phyloP scores from a whole-genome alignment of 1,139 yeast species.

The Hansenula lynferdii region DNA sequence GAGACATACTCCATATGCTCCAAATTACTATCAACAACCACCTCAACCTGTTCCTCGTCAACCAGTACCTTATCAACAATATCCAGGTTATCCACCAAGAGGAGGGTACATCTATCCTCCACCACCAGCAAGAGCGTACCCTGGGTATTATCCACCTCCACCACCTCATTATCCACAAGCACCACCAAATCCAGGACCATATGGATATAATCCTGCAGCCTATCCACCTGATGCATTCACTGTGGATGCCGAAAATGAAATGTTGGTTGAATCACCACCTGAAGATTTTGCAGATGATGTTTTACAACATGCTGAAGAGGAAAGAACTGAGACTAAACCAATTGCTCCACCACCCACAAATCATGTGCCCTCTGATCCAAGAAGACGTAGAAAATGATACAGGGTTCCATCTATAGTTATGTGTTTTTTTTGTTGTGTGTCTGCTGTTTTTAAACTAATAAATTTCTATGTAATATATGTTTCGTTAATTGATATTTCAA shows the following conservation, averaged over 20 bases:
- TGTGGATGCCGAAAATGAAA: constrained; percentile 1
- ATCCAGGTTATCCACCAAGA: neutral
- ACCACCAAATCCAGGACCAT: constrained; percentile 1
- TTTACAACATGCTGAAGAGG: neutral
- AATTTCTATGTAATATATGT: neutral
- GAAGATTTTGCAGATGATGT: constrained; percentile 1
- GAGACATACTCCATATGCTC: too few species aligned
- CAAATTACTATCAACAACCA: neutral
- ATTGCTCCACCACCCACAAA: neutral
- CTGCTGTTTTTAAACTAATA: too few species aligned
- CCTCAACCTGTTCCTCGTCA: neutral
- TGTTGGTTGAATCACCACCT: constrained; percentile 1
- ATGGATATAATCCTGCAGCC: neutral
- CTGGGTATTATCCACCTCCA: neutral
- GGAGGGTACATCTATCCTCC: neutral
- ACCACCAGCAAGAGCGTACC: neutral
- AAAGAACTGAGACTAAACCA: neutral
- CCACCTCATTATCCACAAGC: neutral
- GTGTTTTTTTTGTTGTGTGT: neutral
- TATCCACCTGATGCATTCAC: neutral
- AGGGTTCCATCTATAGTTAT: neutral
- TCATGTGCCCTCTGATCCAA: constrained; percentile 6
- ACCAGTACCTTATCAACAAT: neutral
- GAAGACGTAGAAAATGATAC: constrained; percentile 1
- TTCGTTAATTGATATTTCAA: neutral